Percentiles rank a stretch among this genome's conserved stretches.
Conservation (phyloP, 768 basidiomycete genomes). For the Candolleomyces eurysporus region DNA sequence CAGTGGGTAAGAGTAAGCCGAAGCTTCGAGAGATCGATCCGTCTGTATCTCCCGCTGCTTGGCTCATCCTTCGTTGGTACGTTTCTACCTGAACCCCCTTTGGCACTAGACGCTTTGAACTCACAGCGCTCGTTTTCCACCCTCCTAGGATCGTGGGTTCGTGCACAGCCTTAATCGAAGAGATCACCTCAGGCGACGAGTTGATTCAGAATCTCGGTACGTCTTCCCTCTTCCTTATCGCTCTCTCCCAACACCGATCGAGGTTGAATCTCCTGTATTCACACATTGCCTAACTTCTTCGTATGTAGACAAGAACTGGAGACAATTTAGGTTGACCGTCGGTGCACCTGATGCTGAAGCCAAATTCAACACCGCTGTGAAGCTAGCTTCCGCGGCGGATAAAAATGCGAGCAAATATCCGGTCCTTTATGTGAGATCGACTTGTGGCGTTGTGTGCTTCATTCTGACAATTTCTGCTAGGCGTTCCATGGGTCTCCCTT, state of each 20-base stretch:
- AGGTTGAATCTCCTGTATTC: not conserved
- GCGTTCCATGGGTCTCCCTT: conserved; percentile 69
- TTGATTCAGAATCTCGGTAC: conserved; percentile 52
- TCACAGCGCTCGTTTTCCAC: not conserved
- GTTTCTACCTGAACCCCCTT: not conserved
- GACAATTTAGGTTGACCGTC: conserved; percentile 69
- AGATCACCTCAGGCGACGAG: conserved; percentile 54
- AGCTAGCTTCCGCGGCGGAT: conserved; percentile 33
- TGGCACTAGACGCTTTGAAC: not conserved
- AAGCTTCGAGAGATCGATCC: conserved; percentile 51
- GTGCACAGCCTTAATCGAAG: conserved; percentile 69
- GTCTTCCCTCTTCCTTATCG: not conserved
- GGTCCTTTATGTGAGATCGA: conserved; percentile 39
- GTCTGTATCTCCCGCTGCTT: conserved; percentile 54
- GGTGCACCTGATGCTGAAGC: conserved; percentile 73
- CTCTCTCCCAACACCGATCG: too few relatives aligned
- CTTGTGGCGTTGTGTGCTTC: not conserved
- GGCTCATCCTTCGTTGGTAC: conserved; percentile 65
- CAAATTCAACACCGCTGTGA: conserved; percentile 50
- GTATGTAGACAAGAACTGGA: conserved; percentile 43
- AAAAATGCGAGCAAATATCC: conserved; percentile 44
- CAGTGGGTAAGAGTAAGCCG: conserved; percentile 51
- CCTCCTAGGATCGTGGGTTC: conserved; percentile 63
- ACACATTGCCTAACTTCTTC: not conserved
- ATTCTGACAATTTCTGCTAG: conserved; percentile 23